These are phyloP conservation scores for Fusarium tanahbumbuense DNA, from an alignment of 2,329 filamentous ascomycete species.

Conservation along the genomic window DNA sequence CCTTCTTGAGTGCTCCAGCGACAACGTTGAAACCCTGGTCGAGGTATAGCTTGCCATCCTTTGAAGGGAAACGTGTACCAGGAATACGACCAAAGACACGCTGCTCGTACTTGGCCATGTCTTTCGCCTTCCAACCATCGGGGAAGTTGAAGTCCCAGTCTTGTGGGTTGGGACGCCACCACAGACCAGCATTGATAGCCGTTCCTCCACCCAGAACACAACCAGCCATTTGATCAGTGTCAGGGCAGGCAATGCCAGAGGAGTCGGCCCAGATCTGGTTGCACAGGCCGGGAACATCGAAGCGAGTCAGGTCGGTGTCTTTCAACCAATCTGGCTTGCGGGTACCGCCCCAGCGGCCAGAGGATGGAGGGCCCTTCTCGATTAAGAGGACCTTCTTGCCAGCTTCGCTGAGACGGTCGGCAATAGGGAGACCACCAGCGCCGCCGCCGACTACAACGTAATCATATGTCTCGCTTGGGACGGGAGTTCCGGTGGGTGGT, in stretches of 20 bases:
- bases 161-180: constrained; percentile 14
- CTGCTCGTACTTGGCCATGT: constrained; percentile 16
- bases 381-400: constrained; percentile 15
- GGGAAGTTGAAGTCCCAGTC: constrained; percentile 20
- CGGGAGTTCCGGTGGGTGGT: constrained; percentile 6
- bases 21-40: constrained; percentile 15
- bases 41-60: constrained; percentile 13
- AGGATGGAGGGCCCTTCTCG: constrained; percentile 11
- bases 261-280: constrained; percentile 15
- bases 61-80: constrained; percentile 6
- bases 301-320: constrained; percentile 10
- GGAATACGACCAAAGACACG: constrained; percentile 15
- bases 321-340: constrained; percentile 17
- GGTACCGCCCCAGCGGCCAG: constrained; percentile 11
- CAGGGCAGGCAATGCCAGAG: constrained; percentile 7
- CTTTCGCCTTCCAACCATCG: constrained; percentile 17
- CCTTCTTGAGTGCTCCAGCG: constrained; percentile 5
- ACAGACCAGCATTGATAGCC: constrained; percentile 14
- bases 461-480: constrained; percentile 10
- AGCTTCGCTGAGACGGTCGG: constrained; percentile 16
- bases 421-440: constrained; percentile 9
- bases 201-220: constrained; percentile 19
- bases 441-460: constrained; percentile 12
- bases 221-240: constrained; percentile 17
- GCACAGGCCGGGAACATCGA: constrained; percentile 12